Conservation (phyloP, 2,329 filamentous ascomycete genomes). For the Grosmannia clavigera region DNA sequence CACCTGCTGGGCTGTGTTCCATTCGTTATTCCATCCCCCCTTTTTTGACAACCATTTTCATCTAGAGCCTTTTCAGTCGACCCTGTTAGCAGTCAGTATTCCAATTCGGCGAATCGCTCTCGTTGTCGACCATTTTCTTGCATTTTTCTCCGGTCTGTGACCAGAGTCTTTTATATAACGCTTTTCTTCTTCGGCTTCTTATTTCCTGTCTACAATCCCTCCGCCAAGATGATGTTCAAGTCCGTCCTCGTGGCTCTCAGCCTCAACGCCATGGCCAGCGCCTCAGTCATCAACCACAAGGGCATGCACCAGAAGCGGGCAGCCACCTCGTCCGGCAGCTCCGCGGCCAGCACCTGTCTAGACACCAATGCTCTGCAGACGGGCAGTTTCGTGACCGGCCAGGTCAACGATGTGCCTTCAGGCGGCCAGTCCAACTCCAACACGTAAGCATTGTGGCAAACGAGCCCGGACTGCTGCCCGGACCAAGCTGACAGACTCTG, state of each 20-base stretch:
- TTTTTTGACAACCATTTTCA: background rate
- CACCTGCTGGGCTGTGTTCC: constrained; percentile 24
- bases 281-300: constrained; percentile 26
- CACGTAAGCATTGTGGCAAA: constrained; percentile 27
- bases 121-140: constrained; percentile 5
- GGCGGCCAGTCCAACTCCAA: constrained; percentile 38
- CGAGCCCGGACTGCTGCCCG: too few relatives aligned
- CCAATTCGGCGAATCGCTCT: background rate
- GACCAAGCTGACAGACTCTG: constrained; percentile 1
- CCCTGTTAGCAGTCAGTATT: background rate
- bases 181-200: constrained; percentile 2
- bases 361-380: constrained; percentile 32
- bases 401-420: constrained; percentile 25
- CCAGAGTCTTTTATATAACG: constrained; percentile 22
- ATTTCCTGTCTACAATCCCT: background rate
- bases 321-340: constrained; percentile 11
- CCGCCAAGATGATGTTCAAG: constrained; percentile 39
- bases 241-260: constrained; percentile 36
- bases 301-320: constrained; percentile 7
- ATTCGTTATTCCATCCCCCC: constrained; percentile 30
- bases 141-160: constrained; percentile 35
- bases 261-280: constrained; percentile 32
- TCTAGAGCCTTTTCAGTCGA: background rate
- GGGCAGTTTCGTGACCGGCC: constrained; percentile 36
- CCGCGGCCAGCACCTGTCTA: constrained; percentile 24